A percentile compares a stretch with the other conserved stretches of the same genome.
Evolutionary conservation across 169 alveolate species (phyloP).

Genomic region (Plasmodium ovale): DNA sequence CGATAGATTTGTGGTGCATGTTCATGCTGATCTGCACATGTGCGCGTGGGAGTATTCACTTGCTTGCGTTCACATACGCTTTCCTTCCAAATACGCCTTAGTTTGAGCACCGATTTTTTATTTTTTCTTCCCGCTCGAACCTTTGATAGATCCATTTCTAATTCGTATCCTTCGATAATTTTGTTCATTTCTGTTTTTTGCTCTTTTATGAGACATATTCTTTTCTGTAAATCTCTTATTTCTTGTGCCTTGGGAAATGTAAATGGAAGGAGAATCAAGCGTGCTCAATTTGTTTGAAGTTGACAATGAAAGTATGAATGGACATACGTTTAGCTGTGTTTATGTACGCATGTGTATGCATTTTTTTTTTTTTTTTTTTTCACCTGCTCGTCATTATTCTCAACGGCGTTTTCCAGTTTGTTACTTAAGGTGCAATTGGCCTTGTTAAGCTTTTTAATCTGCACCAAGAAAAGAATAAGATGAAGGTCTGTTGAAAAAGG

Average conservation of each 20-base stretch:
- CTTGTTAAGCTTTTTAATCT: slow-evolving; percentile 35
- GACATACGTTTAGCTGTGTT: not conserved
- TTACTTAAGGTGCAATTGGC: slow-evolving; percentile 12
- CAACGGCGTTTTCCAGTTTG: slow-evolving; percentile 61
- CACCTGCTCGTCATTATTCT: slow-evolving; percentile 69
- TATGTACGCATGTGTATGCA: no score
- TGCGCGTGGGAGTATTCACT: no score
- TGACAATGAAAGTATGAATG: not conserved
- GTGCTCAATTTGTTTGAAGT: not conserved
- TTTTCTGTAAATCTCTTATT: slow-evolving; percentile 62
- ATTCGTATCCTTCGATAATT: slow-evolving; percentile 57
- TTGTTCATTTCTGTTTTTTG: slow-evolving; percentile 66
- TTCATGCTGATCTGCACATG: no score
- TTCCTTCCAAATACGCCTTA: no score
- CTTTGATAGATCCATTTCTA: slow-evolving; percentile 28
- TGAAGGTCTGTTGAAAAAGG: no score
- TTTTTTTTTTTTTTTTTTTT: not conserved
- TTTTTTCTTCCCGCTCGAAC: slow-evolving; percentile 4
- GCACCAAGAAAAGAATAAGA: not conserved
- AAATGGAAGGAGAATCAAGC: no score
- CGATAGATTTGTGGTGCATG: not conserved
- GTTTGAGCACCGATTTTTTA: not conserved
- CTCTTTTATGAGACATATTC: slow-evolving; percentile 30
- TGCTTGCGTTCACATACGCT: no score
- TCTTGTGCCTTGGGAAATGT: slow-evolving; percentile 46